Base-by-base conservation (phyloP, 2,329 filamentous ascomycete genomes). In the Alternaria consortialis region DNA sequence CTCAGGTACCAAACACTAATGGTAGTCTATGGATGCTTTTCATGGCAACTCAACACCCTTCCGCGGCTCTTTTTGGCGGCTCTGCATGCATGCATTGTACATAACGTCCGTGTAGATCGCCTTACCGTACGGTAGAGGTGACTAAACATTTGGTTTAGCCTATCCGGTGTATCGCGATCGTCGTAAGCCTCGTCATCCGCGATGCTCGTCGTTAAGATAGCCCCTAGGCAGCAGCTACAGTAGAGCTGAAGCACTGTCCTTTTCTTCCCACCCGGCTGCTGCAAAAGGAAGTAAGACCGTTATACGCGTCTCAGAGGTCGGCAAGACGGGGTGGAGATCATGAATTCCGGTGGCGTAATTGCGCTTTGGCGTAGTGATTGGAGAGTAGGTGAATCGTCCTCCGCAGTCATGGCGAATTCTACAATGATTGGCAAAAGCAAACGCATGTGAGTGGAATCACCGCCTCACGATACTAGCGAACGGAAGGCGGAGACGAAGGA, bases 191-290 rank as follows among this genome's bases (percentile, higher is more conserved):
- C 39, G 42, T 53, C 15, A 54, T 53, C 29, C 36, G 47, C 25
- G 53, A 46, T 53, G 53, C 47, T 36, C 34, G 56, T 64, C 50
- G 64, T 68, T 56, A 55, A 61, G 60, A 56, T 51, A 60, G 65
- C 48, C 53, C 66, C 60, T 64, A 68, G 65, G 67, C 68, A 68
- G 57, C 65, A 69, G 61, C 50, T 47, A 53, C 12, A 17, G 51
- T 47, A 32, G 37, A 31, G 39, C 36, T 31, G 23, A 40, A 53
- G 50, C 62, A 62, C 46, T 53, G 62, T 60, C 50, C 36, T 36
- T 52, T 56, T 43, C 51, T 27, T 55, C 43, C 39, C 37, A 54
- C 46, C 54, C 50, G 47, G 52, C 23, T 60, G 34, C 60, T 56
- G 8, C 29, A 65, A 60, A 25, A 58, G 62, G 59, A 60, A 47